Percentiles rank a stretch among this genome's conserved stretches.
phyloP scores from a whole-genome alignment of 805 yeast species.

The Hermanozyma aechmeae region DNA sequence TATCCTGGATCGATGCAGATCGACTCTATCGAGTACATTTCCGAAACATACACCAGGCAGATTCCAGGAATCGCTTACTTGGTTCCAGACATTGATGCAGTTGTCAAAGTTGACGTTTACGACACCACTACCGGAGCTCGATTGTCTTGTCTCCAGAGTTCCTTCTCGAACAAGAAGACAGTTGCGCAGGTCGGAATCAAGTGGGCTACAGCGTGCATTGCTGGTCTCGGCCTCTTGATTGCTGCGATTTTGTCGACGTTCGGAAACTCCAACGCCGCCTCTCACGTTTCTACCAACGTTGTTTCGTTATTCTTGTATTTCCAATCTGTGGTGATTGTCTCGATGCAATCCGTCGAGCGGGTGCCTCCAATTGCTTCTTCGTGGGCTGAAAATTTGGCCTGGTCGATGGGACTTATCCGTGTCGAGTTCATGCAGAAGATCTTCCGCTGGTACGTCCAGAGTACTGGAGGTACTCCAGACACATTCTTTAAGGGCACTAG shows the following conservation, averaged over 20 bases:
- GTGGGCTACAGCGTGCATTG: conserved; percentile 90
- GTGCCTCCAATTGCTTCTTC: conserved; percentile 90
- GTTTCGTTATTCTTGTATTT: conserved; percentile 77
- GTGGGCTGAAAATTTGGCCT: conserved; percentile 86
- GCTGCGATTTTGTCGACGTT: conserved; percentile 78
- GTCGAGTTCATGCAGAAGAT: conserved; percentile 75
- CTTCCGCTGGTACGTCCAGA: conserved; percentile 75
- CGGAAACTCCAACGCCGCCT: conserved; percentile 85
- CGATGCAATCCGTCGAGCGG: conserved; percentile 77
- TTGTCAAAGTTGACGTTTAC: conserved; percentile 46
- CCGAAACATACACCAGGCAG: conserved; percentile 36
- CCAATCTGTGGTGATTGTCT: conserved; percentile 77
- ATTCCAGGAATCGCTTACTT: conserved; percentile 81
- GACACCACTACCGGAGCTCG: conserved; percentile 31
- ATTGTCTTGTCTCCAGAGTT: conserved; percentile 69
- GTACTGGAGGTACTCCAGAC: conserved; percentile 84
- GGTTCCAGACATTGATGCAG: conserved; percentile 83
- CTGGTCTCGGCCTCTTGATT: conserved; percentile 76
- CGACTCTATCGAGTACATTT: conserved; percentile 56
- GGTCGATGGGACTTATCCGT: conserved; percentile 90
- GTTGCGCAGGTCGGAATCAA: conserved; percentile 62
- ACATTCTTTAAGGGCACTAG: conserved; percentile 54
- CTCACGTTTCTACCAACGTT: conserved; percentile 81
- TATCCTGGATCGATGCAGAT: conserved; percentile 75
- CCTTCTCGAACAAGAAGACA: conserved; percentile 68